A percentile compares a stretch with the other conserved stretches of the same genome.
Conservation (phyloP, 495 filamentous ascomycete species). For the Hypoxylon trugodes region DNA sequence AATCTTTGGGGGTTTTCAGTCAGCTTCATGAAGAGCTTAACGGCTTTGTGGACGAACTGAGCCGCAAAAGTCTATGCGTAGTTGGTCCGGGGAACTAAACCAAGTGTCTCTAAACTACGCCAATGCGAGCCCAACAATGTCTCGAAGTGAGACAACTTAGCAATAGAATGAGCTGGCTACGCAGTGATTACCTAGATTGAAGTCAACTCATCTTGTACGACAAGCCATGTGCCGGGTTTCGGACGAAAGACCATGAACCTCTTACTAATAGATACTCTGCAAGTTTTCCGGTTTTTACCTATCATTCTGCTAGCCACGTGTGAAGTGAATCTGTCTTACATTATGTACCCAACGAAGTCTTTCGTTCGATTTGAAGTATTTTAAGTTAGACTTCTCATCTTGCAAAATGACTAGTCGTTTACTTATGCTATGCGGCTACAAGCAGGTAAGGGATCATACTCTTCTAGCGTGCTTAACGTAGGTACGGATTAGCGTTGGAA, state of each 20-base stretch:
- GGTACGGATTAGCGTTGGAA: background rate
- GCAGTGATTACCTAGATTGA: background rate
- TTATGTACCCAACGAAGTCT: background rate
- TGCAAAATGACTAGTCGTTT: background rate
- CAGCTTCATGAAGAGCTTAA: background rate
- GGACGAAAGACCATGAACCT: background rate
- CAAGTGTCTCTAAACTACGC: background rate
- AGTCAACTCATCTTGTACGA: slow-evolving; percentile 4
- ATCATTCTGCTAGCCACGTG: slow-evolving; percentile 25
- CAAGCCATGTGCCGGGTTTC: slow-evolving; percentile 2
- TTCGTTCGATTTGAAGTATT: background rate
- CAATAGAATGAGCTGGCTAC: too few relatives aligned
- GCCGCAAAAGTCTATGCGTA: slow-evolving; percentile 3
- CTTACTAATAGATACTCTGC: background rate
- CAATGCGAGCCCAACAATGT: too few relatives aligned
- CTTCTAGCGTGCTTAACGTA: background rate
- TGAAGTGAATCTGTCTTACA: slow-evolving; percentile 17
- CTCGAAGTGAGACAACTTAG: too few relatives aligned
- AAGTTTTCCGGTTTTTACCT: background rate
- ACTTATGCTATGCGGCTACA: background rate
- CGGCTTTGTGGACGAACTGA: slow-evolving; percentile 7
- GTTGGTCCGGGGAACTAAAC: background rate
- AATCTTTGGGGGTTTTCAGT: slow-evolving; percentile 13
- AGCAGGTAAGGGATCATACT: background rate
- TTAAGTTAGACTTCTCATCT: background rate